Evolutionary conservation across 805 yeast species (phyloP).

Genomic region (Yamadazyma philogaea): DNA sequence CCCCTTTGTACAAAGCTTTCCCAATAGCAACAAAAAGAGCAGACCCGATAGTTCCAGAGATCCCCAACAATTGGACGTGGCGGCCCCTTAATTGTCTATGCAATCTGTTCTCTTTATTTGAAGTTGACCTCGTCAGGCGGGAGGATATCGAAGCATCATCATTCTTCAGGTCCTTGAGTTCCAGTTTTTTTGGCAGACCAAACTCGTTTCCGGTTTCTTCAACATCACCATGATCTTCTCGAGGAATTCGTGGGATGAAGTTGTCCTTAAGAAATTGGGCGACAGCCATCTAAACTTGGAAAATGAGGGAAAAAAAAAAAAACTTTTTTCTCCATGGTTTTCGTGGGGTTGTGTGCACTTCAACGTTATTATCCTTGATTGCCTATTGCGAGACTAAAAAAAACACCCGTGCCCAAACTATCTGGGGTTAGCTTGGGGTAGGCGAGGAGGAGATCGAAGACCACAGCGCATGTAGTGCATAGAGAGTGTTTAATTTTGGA

Average conservation of each 20-base stretch:
- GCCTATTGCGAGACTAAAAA: too few relatives aligned
- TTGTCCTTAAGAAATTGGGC: constrained; percentile 14
- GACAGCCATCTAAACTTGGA: constrained; percentile 6
- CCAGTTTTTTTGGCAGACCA: background rate
- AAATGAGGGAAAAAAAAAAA: background rate
- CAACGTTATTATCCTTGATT: too few relatives aligned
- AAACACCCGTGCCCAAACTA: too few relatives aligned
- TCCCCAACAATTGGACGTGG: constrained; percentile 75
- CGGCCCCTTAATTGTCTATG: constrained; percentile 55
- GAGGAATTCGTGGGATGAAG: constrained; percentile 15
- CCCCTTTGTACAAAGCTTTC: constrained; percentile 58
- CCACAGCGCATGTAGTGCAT: too few relatives aligned
- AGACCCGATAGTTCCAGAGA: constrained; percentile 82
- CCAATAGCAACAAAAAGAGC: constrained; percentile 77
- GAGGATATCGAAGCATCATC: constrained; percentile 16
- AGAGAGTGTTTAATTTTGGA: too few relatives aligned
- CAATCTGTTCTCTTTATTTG: constrained; percentile 14
- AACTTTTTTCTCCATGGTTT: background rate
- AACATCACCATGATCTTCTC: constrained; percentile 2
- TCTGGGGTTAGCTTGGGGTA: too few relatives aligned
- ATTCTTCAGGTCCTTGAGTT: background rate
- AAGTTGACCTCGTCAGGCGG: constrained; percentile 15
- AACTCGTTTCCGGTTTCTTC: background rate
- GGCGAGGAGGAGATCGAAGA: too few relatives aligned
- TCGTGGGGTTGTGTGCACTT: constrained; percentile 7